Conservation (phyloP, 2,329 filamentous ascomycete species). For the Beauveria varroae region DNA sequence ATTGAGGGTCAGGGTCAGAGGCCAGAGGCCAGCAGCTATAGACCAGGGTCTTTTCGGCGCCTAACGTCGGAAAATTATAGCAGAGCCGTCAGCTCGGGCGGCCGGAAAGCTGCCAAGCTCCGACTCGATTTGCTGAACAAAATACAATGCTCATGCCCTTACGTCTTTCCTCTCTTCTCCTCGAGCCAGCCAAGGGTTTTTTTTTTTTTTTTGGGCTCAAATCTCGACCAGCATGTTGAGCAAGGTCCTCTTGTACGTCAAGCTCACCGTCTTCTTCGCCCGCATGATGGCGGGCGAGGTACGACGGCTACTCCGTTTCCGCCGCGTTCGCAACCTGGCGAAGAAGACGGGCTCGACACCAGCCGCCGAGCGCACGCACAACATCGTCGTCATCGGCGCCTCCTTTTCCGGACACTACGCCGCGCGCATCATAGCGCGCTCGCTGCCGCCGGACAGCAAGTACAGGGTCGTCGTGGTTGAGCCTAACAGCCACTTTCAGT, state of each 20-base stretch:
- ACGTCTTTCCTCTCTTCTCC: too few relatives aligned
- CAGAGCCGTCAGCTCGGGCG: background rate
- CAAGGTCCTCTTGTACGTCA: slow-evolving; percentile 23
- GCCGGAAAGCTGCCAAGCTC: background rate
- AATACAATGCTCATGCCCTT: background rate
- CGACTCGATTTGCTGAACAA: background rate
- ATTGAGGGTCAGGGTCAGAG: background rate
- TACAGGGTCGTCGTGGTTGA: slow-evolving; percentile 51
- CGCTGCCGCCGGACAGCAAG: slow-evolving; percentile 36
- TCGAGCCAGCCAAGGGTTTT: too few relatives aligned
- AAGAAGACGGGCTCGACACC: slow-evolving; percentile 13
- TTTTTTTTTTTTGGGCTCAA: background rate
- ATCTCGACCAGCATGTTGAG: slow-evolving; percentile 17
- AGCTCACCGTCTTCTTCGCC: slow-evolving; percentile 21
- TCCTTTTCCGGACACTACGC: slow-evolving; percentile 49
- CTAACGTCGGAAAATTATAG: background rate
- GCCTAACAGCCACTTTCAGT: slow-evolving; percentile 53
- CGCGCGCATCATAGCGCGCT: slow-evolving; percentile 38
- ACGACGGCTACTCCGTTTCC: slow-evolving; percentile 14
- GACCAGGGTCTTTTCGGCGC: background rate
- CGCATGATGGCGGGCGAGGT: slow-evolving; percentile 17
- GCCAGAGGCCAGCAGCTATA: background rate
- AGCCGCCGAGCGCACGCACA: slow-evolving; percentile 24
- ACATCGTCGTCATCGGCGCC: slow-evolving; percentile 49
- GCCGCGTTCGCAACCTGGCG: slow-evolving; percentile 12